Evolutionary conservation across 306 rosid species (phyloP).

Genomic region (Fragaria iinumae): DNA sequence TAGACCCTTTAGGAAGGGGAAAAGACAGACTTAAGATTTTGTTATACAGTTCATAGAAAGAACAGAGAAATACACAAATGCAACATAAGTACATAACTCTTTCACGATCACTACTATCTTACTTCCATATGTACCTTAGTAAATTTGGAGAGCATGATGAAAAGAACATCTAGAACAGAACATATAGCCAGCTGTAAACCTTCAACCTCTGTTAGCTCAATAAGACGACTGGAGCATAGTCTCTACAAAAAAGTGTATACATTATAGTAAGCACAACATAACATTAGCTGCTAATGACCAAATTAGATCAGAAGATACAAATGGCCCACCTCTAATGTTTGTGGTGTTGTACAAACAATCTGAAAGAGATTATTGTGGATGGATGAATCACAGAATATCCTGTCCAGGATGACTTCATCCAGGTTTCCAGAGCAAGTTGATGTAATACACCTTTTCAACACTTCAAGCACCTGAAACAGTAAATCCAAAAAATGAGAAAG

Average conservation of each 20-base stretch:
- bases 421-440: slow-evolving; percentile 48
- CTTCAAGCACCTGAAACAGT: slow-evolving; percentile 74
- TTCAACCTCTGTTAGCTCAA: slow-evolving; percentile 81
- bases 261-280: slow-evolving; percentile 29
- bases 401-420: slow-evolving; percentile 54
- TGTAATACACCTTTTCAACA: slow-evolving; percentile 66
- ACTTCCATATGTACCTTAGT: slow-evolving; percentile 56
- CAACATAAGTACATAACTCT: background rate
- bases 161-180: slow-evolving; percentile 68
- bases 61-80: slow-evolving; percentile 11
- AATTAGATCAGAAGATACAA: slow-evolving; percentile 23
- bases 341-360: slow-evolving; percentile 68
- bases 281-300: slow-evolving; percentile 17
- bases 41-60: background rate
- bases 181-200: slow-evolving; percentile 69
- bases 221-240: slow-evolving; percentile 60
- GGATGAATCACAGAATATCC: slow-evolving; percentile 77
- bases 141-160: slow-evolving; percentile 61
- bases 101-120: background rate
- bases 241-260: slow-evolving; percentile 45
- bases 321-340: slow-evolving; percentile 68
- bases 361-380: slow-evolving; percentile 72
- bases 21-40: background rate
- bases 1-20: background rate
- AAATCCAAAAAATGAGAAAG: background rate